Conservation (phyloP, 2,329 filamentous ascomycete genomes). For the Tothia fuscella region DNA sequence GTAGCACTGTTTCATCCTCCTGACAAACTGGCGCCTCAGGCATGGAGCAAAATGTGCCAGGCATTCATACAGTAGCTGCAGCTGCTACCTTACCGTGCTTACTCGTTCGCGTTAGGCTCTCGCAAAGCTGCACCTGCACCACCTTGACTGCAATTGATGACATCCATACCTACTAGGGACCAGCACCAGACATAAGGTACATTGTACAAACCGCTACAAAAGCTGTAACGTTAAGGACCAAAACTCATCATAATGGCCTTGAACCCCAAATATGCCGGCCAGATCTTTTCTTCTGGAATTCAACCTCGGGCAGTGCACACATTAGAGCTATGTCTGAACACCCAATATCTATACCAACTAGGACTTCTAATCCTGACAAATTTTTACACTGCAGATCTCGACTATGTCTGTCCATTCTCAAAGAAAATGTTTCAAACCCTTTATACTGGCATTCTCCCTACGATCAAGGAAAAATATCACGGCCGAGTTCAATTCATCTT, state of each 20-base stretch:
- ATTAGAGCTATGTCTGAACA: slow-evolving; percentile 36
- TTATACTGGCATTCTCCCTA: slow-evolving; percentile 51
- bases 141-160: no score
- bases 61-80: no score
- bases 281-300: slow-evolving; percentile 46
- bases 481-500: slow-evolving; percentile 63
- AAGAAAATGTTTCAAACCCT: slow-evolving; percentile 69
- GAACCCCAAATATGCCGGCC: slow-evolving; percentile 64
- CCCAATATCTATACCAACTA: neutral
- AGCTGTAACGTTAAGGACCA: no score
- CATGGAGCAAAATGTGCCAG: no score
- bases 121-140: no score
- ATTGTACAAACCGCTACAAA: no score
- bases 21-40: no score
- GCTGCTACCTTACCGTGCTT: no score
- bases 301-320: slow-evolving; percentile 37
- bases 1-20: no score
- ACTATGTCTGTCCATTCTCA: slow-evolving; percentile 80
- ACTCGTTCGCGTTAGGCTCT: no score
- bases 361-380: neutral
- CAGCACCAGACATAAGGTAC: no score
- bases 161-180: no score
- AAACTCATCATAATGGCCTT: slow-evolving; percentile 55
- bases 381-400: slow-evolving; percentile 45
- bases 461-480: slow-evolving; percentile 49